Conservation (phyloP, 805 yeast genomes). For the Martiniozyma abietophila region DNA sequence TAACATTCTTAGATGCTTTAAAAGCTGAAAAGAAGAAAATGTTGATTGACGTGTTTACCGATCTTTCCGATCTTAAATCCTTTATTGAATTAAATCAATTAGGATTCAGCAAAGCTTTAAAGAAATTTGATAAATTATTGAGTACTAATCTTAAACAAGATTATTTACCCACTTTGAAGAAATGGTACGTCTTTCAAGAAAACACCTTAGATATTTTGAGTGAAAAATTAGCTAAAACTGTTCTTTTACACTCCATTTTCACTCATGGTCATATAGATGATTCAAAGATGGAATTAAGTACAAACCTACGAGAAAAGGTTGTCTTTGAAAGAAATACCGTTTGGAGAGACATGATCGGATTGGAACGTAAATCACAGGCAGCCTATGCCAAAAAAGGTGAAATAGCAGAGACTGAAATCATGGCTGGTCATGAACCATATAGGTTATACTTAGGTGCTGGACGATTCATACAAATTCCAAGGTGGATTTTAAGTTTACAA, state of each 20-base stretch:
- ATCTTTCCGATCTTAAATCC: slow-evolving; percentile 73
- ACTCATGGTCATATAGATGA: slow-evolving; percentile 30
- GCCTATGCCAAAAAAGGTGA: slow-evolving; percentile 34
- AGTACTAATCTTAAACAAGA: slow-evolving; percentile 48
- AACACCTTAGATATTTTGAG: slow-evolving; percentile 42
- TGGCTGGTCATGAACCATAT: slow-evolving; percentile 15
- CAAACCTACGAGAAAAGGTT: slow-evolving; percentile 75
- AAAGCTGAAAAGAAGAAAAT: slow-evolving; percentile 61
- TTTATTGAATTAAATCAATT: slow-evolving; percentile 77
- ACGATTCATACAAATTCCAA: slow-evolving; percentile 24
- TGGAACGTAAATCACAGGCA: slow-evolving; percentile 80
- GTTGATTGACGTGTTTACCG: slow-evolving; percentile 56
- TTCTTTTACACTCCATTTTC: slow-evolving; percentile 31
- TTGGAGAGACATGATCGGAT: slow-evolving; percentile 92
- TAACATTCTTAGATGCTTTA: slow-evolving; percentile 38
- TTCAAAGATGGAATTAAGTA: slow-evolving; percentile 37
- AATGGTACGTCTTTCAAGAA: slow-evolving; percentile 44
- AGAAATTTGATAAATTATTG: slow-evolving; percentile 84
- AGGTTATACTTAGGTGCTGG: slow-evolving; percentile 24
- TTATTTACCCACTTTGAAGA: slow-evolving; percentile 40
- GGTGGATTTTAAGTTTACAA: slow-evolving; percentile 29
- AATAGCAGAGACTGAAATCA: slow-evolving; percentile 12
- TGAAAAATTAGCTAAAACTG: slow-evolving; percentile 36
- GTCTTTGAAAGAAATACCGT: slow-evolving; percentile 98
- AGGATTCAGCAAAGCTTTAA: slow-evolving; percentile 83